Evolutionary conservation across 208 protist species (phyloP), one percentile per base, ranked within the genome.

Genomic region (Histomonas meleagridis): DNA sequence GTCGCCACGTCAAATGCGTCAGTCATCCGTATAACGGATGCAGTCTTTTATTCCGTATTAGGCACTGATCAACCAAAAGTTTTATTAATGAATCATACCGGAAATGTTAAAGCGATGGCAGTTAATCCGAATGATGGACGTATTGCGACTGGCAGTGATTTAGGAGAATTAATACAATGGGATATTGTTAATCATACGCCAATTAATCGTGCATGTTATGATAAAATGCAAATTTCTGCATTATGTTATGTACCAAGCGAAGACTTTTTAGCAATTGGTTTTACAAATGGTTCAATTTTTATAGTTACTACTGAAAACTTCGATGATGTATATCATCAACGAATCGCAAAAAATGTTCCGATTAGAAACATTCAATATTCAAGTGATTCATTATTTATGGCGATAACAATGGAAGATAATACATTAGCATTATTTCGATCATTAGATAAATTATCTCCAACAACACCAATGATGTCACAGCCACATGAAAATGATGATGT

Each of bases 261-360:
- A 86, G 76, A 86, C 46, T 86, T 86, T 49, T 55, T 86, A 35
- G 46, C 76, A 18, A 46, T 86, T 38, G 76, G 76, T 18, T 86
- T 86, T 46, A 55, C 76, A 55, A 86, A 86, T 46, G 76, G 76
- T 46, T 51, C 40, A 12, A 86, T 86, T 38, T 86, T 46, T 86
- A 46, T 86, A 38, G 76, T 86, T n/a, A 86, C 76, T 10, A 86
- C 76, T 40, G 76, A 86, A n/a, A 86, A 86, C 46, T 86, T 86
- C 32, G 76, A 86, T 86, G 76, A 86, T 55, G 46, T 55, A 0
- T 86, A 86, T 49, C 76, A 86, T 43, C 76, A 86, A 48, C 43
- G 76, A 38, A 86, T 86, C 16, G 35, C 76, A 32, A 86, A 86
- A 38, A 48, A 48, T 38, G 76, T 40, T n/a, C 16, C 14, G 0